A percentile compares a stretch with the other conserved stretches of the same genome.
These are phyloP conservation scores for Penicillium sp. DNA, from an alignment of 2,329 filamentous ascomycete species.

Conservation along the genomic window DNA sequence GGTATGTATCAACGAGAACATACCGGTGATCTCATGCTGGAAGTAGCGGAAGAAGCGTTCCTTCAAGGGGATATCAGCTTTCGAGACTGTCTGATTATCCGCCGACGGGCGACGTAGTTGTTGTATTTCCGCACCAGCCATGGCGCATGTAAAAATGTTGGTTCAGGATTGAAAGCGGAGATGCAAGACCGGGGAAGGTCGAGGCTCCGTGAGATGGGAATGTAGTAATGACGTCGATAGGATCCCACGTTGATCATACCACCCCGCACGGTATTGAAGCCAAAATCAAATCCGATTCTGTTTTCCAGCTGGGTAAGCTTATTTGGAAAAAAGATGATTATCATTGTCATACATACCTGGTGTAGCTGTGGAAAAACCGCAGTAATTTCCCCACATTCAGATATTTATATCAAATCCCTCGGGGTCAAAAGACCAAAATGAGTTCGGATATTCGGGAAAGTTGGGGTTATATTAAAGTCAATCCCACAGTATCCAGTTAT, in stretches of 20 bases:
- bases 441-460: neutral
- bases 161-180: neutral
- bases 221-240: constrained; percentile 36
- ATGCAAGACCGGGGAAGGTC: neutral
- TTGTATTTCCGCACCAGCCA: constrained; percentile 32
- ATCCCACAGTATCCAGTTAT: neutral
- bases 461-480: neutral
- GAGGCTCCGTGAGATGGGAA: constrained; percentile 4
- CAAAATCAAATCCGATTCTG: neutral
- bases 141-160: constrained; percentile 15
- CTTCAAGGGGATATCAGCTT: constrained; percentile 53
- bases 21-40: constrained; percentile 69
- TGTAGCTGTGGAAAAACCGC: neutral
- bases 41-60: constrained; percentile 85
- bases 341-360: neutral
- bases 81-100: constrained; percentile 33
- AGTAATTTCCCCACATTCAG: neutral
- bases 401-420: neutral
- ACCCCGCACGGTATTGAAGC: constrained; percentile 14
- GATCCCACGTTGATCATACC: constrained; percentile 16
- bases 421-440: neutral
- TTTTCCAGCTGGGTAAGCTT: neutral
- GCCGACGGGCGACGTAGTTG: constrained; percentile 31
- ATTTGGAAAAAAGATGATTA: neutral
- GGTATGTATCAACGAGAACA: constrained; percentile 1